Conservation (phyloP, 352 stramenopile genomes). For the Globisporangium parvum region DNA sequence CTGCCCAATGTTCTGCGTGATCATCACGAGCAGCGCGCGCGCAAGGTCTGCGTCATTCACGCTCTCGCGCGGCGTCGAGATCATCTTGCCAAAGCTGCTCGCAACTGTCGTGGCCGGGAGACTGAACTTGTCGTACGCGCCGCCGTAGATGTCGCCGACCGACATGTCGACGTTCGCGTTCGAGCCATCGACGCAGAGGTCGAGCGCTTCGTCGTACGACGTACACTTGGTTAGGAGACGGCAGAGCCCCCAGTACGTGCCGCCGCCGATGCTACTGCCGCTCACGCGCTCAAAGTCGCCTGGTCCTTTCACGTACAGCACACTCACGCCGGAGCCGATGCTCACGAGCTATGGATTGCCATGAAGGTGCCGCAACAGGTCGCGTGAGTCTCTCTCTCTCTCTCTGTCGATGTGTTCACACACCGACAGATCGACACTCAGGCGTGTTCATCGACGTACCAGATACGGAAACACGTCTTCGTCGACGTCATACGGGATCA, state of each 20-base stretch:
- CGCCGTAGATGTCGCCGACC: slow-evolving; percentile 99
- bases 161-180: slow-evolving; percentile 94
- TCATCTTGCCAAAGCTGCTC: slow-evolving; percentile 95
- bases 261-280: slow-evolving; percentile 97
- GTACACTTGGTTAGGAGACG: slow-evolving; percentile 89
- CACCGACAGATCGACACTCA: neutral
- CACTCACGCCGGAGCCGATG: slow-evolving; percentile 97
- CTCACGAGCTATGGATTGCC: slow-evolving; percentile 90
- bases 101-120: slow-evolving; percentile 90
- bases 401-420: neutral
- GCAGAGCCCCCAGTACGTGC: slow-evolving; percentile 98
- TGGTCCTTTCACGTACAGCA: slow-evolving; percentile 92
- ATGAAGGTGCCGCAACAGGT: neutral
- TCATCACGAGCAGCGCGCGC: slow-evolving; percentile 96
- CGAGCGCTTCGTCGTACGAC: slow-evolving; percentile 81
- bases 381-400: neutral
- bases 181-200: slow-evolving; percentile 71
- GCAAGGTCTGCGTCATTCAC: slow-evolving; percentile 95
- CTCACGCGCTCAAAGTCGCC: slow-evolving; percentile 96
- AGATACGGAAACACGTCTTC: slow-evolving; percentile 84
- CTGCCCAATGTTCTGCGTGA: slow-evolving; percentile 98
- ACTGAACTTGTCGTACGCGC: slow-evolving; percentile 93
- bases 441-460: slow-evolving; percentile 22
- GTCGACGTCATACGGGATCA: slow-evolving; percentile 69
- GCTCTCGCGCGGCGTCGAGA: slow-evolving; percentile 43